Evolutionary conservation across 306 rosid genomes (phyloP).

Genomic region (Cicer cuneatum): DNA sequence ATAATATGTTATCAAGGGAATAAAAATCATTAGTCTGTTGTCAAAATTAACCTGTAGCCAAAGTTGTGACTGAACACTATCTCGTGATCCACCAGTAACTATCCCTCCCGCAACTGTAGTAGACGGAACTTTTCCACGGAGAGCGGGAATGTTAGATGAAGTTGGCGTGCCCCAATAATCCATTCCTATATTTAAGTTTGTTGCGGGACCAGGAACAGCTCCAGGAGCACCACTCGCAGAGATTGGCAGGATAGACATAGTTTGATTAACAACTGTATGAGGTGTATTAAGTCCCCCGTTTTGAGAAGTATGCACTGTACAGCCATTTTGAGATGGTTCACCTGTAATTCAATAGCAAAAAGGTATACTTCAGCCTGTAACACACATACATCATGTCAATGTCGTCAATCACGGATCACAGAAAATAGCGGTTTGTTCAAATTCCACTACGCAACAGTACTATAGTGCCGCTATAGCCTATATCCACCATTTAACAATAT

Average conservation of each 20-base stretch:
- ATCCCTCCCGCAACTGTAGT: conserved; percentile 82
- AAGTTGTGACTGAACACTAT: conserved; percentile 82
- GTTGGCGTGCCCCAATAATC: conserved; percentile 94
- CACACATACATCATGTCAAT: not conserved
- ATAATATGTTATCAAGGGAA: conserved; percentile 20
- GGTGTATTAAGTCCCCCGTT: conserved; percentile 78
- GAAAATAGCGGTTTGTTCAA: too few species aligned
- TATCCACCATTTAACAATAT: too few species aligned
- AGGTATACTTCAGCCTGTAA: conserved; percentile 14
- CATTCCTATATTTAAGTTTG: conserved; percentile 96
- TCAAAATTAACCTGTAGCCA: conserved; percentile 77
- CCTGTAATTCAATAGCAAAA: conserved; percentile 52
- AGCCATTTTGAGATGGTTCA: conserved; percentile 87
- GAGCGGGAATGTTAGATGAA: conserved; percentile 67
- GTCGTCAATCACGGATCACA: too few species aligned
- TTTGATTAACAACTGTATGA: conserved; percentile 69
- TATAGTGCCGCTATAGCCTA: too few species aligned
- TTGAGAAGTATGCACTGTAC: conserved; percentile 68
- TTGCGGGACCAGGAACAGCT: conserved; percentile 83
- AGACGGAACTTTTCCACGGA: conserved; percentile 78
- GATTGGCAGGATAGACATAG: conserved; percentile 69
- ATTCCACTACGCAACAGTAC: too few species aligned
- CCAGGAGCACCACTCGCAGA: conserved; percentile 75
- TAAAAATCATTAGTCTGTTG: conserved; percentile 15
- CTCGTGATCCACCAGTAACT: conserved; percentile 81